Conservation (phyloP, 2,329 filamentous ascomycete genomes). For the Orbilia javanica region DNA sequence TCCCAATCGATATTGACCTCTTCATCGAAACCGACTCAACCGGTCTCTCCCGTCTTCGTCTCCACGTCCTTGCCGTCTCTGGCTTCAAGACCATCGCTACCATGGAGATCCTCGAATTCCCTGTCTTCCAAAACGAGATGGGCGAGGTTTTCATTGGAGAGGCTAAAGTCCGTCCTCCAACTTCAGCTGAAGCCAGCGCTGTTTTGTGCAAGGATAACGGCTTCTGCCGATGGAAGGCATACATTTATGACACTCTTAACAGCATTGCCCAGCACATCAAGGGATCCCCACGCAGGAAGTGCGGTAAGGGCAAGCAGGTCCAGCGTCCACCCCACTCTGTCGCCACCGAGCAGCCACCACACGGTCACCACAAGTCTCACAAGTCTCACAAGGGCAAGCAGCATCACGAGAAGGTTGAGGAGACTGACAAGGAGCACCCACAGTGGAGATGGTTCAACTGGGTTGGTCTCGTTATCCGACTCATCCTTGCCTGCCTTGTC, state of each 20-base stretch:
- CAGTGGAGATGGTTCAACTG: conserved; percentile 56
- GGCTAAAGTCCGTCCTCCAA: conserved; percentile 37
- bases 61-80: conserved; percentile 49
- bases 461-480: conserved; percentile 50
- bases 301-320: conserved; percentile 38
- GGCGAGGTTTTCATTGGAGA: conserved; percentile 54
- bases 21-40: conserved; percentile 53
- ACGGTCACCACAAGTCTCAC: conserved; percentile 14
- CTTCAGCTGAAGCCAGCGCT: conserved; percentile 43
- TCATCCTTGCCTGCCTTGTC: conserved; percentile 55
- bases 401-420: conserved; percentile 29
- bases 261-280: conserved; percentile 34
- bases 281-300: conserved; percentile 25
- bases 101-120: conserved; percentile 56
- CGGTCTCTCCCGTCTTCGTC: conserved; percentile 55
- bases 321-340: conserved; percentile 21
- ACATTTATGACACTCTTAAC: conserved; percentile 49
- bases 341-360: conserved; percentile 25
- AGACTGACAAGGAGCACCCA: conserved; percentile 3
- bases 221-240: conserved; percentile 55
- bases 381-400: conserved; percentile 6
- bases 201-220: conserved; percentile 51
- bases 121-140: conserved; percentile 48
- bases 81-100: conserved; percentile 50
- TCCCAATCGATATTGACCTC: conserved; percentile 54